phyloP scores from a whole-genome alignment of 2,329 filamentous ascomycete species.

The Colletotrichum liaoningense region DNA sequence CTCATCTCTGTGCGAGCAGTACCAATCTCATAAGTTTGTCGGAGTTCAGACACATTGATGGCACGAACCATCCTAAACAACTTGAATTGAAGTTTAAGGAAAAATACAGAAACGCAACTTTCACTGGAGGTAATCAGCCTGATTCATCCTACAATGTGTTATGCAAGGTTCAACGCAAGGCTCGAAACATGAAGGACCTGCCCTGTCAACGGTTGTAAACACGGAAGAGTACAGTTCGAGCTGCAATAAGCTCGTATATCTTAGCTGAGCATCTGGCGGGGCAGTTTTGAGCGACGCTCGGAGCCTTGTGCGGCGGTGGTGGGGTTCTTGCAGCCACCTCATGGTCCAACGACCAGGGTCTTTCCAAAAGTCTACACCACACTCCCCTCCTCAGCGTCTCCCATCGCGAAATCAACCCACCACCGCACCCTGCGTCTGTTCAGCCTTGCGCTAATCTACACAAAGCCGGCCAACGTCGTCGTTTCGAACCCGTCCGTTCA shows the following conservation, averaged over 20 bases:
- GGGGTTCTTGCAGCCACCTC: slow-evolving; percentile 22
- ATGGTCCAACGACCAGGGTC: slow-evolving; percentile 18
- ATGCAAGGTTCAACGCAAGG: too few species aligned
- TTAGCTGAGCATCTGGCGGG: slow-evolving; percentile 16
- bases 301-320: slow-evolving; percentile 30
- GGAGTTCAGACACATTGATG: too few species aligned
- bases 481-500: not conserved
- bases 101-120: too few species aligned
- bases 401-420: slow-evolving; percentile 13
- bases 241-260: not conserved
- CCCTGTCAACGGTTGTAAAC: too few species aligned
- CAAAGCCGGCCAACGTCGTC: not conserved
- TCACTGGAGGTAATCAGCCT: too few species aligned
- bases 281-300: slow-evolving; percentile 23
- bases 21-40: too few species aligned
- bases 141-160: too few species aligned
- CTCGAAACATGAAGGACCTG: too few species aligned
- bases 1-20: too few species aligned
- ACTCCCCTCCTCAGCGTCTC: slow-evolving; percentile 6
- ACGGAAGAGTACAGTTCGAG: not conserved
- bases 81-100: too few species aligned
- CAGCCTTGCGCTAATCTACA: slow-evolving; percentile 18
- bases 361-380: slow-evolving; percentile 30
- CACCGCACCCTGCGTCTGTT: slow-evolving; percentile 4
- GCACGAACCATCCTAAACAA: too few species aligned